phyloP scores from a whole-genome alignment of 2,329 filamentous ascomycete species.

The Byssochlamys sp. region DNA sequence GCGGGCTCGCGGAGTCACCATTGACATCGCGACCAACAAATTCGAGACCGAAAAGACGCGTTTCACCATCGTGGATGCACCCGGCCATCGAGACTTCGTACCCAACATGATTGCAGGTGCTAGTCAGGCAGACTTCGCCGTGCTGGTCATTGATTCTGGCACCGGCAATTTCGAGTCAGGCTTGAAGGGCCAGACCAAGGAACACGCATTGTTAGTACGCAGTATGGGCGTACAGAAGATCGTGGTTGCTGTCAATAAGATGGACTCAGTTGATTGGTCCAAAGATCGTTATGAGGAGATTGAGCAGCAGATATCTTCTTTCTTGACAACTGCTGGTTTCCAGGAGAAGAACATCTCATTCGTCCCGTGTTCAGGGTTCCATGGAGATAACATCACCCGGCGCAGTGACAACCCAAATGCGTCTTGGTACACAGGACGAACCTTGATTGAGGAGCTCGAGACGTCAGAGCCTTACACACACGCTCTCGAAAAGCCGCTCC shows the following conservation, averaged over 20 bases:
- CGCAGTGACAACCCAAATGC: conserved; percentile 39
- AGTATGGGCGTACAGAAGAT: conserved; percentile 84
- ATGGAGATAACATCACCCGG: conserved; percentile 71
- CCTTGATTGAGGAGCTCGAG: conserved; percentile 76
- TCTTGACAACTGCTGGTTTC: conserved; percentile 75
- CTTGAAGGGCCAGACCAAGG: conserved; percentile 82
- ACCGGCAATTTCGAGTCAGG: conserved; percentile 89
- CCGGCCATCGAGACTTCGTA: conserved; percentile 89
- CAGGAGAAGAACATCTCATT: conserved; percentile 71
- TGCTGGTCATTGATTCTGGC: conserved; percentile 84
- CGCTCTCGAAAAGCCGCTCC: conserved; percentile 66
- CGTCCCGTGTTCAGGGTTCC: conserved; percentile 79
- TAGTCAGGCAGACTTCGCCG: conserved; percentile 88
- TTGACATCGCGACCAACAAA: conserved; percentile 89
- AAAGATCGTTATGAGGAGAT: conserved; percentile 77
- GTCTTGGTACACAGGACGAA: conserved; percentile 71
- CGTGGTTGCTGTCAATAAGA: conserved; percentile 89
- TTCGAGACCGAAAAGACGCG: conserved; percentile 80
- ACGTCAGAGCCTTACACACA: conserved; percentile 63
- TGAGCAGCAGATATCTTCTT: conserved; percentile 68
- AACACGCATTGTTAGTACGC: conserved; percentile 79
- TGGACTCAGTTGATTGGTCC: conserved; percentile 79
- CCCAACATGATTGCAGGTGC: conserved; percentile 98
- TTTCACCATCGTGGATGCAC: conserved; percentile 92
- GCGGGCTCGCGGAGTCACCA: conserved; percentile 79